Conservation (phyloP, 2,329 filamentous ascomycete species). For the Apiospora rasikravindrae region DNA sequence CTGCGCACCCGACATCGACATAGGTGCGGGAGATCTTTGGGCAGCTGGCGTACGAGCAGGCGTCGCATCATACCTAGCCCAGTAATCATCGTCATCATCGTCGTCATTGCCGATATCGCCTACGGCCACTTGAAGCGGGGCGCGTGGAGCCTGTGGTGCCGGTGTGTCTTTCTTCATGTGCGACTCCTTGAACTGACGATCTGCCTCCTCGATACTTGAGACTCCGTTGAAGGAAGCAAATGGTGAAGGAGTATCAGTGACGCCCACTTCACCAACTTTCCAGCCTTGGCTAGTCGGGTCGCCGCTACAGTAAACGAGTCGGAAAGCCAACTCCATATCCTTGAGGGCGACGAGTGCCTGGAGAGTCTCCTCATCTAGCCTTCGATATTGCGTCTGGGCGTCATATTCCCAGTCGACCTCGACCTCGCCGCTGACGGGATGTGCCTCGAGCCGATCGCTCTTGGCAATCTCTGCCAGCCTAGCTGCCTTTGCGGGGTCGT, state of each 20-base stretch:
- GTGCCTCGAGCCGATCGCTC: conserved; percentile 73
- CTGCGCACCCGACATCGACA: conserved; percentile 37
- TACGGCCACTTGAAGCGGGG: not conserved
- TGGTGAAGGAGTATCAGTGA: conserved; percentile 61
- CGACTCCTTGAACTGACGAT: conserved; percentile 55
- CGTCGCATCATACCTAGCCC: conserved; percentile 78
- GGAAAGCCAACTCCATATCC: conserved; percentile 67
- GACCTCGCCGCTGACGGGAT: conserved; percentile 80
- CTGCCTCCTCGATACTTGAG: conserved; percentile 62
- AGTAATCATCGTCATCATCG: conserved; percentile 78
- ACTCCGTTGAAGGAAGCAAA: conserved; percentile 59
- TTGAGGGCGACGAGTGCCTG: conserved; percentile 68
- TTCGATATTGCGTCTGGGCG: conserved; percentile 65
- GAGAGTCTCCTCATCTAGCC: conserved; percentile 77
- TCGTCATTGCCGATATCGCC: conserved; percentile 43
- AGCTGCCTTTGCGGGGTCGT: conserved; percentile 62
- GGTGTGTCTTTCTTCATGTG: conserved; percentile 31
- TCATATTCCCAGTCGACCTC: conserved; percentile 75
- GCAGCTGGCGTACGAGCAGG: conserved; percentile 66
- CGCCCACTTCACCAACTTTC: conserved; percentile 73
- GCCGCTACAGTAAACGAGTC: conserved; percentile 71
- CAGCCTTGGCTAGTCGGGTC: conserved; percentile 71
- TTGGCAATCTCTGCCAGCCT: conserved; percentile 66
- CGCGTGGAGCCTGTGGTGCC: not conserved
- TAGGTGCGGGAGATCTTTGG: conserved; percentile 67